Base-by-base conservation (phyloP, 441 rosid genomes). In the Flueggea neowawraea region DNA sequence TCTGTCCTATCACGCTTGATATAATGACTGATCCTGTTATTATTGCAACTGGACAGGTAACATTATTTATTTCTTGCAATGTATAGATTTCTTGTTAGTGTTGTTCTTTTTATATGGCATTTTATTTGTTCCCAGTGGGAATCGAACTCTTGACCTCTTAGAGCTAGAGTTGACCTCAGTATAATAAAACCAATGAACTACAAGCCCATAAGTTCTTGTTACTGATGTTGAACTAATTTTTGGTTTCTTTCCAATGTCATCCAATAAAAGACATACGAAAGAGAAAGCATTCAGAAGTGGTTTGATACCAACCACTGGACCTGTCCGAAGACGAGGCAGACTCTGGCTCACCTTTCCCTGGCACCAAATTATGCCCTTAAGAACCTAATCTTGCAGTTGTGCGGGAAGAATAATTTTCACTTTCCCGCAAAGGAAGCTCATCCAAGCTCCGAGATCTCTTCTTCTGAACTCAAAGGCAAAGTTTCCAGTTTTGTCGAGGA, bases 21-120 rank as follows among this genome's bases (percentile, higher is more conserved):
- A 82, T 91, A 31, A 91, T 91, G 93, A 73, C 59, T 8, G 93
- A 91, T 48, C 98, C 98, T 13, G 96, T 91, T 54, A 87, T 85
- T 6, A 74, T 89, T 49, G 83, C 95, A 15, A 80, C 82, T 50
- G 96, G 98, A 64, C 96, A 89, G 96, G 98, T 91, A 67, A 60
- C 6, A 16, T 48, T 33, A 12, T 12, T 9, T 52, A 6, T 48
- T 55, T n/a, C 41, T 10, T 54, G 11, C 3, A 4, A 6, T 39
- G 12, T 5, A 17, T 12, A 62, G 41, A 36, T 36, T 22, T 22
- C 28, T 22, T 22, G 28, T 22, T 22, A 22, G 28, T 22, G 28
- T 22, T 22, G 28, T 22, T 22, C n/a, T 22, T 22, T 22, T 22
- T 22, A 22, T 22, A 22, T 0, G 28, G 1, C 28, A 22, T 22